Conservation (phyloP, 192 early-diverging fungal genomes). For the Podila minutissima region DNA sequence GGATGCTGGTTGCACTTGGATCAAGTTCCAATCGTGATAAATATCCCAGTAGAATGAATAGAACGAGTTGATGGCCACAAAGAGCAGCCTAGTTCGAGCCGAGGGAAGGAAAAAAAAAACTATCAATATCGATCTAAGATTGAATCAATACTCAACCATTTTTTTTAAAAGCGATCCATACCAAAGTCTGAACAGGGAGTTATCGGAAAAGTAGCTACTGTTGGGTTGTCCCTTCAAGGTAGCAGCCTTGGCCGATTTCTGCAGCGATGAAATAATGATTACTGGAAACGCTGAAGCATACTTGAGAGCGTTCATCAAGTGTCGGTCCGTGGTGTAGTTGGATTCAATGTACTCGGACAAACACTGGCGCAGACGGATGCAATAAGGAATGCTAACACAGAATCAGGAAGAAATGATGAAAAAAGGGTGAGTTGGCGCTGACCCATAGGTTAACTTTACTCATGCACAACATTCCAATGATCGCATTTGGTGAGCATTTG, state of each 20-base stretch:
- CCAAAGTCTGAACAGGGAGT: constrained; percentile 39
- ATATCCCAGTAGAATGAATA: constrained; percentile 98
- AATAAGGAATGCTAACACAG: constrained; percentile 71
- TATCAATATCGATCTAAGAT: neutral
- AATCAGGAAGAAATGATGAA: neutral
- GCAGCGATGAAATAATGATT: constrained; percentile 64
- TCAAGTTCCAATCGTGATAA: constrained; percentile 88
- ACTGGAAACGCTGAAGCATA: constrained; percentile 89
- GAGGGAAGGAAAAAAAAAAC: constrained; percentile 24
- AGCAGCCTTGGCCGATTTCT: constrained; percentile 51
- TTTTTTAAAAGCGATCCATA: constrained; percentile 21
- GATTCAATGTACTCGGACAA: constrained; percentile 74
- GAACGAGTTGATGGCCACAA: constrained; percentile 86
- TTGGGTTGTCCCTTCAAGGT: constrained; percentile 23
- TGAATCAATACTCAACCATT: constrained; percentile 23
- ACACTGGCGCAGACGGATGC: constrained; percentile 84
- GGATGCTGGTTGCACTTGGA: constrained; percentile 46
- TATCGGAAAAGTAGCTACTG: constrained; percentile 40
- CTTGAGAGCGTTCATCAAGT: constrained; percentile 92
- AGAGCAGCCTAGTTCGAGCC: constrained; percentile 54
- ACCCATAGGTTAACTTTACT: neutral
- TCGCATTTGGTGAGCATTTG: too few relatives aligned
- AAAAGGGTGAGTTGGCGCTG: constrained; percentile 5
- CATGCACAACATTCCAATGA: too few relatives aligned
- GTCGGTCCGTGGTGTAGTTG: constrained; percentile 64